A percentile compares a stretch with the other conserved stretches of the same genome.
phyloP scores from a whole-genome alignment of 306 rosid genomes.

The Calophaca sinica region DNA sequence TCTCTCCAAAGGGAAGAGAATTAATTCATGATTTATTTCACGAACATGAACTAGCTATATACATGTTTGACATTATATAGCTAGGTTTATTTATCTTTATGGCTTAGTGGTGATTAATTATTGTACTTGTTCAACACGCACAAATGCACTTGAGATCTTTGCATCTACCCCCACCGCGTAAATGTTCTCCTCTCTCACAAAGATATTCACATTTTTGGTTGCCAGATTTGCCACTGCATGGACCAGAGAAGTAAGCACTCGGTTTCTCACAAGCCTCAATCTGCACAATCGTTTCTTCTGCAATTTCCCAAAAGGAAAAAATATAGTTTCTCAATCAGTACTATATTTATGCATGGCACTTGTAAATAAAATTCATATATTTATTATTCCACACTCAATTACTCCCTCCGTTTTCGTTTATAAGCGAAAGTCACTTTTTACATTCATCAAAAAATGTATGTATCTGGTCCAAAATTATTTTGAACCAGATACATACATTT shows the following conservation, averaged over 20 bases:
- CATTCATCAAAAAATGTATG: too few species aligned
- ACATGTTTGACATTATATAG: not conserved
- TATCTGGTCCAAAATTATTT: too few species aligned
- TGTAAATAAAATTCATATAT: too few species aligned
- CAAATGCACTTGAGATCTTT: conserved; percentile 38
- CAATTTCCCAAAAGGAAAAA: not conserved
- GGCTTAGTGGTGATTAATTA: not conserved
- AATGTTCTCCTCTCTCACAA: conserved; percentile 38
- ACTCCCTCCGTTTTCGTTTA: too few species aligned
- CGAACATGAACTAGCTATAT: conserved; percentile 20
- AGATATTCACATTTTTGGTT: not conserved
- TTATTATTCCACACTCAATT: too few species aligned
- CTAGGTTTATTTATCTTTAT: conserved; percentile 4
- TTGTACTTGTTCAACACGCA: conserved; percentile 1
- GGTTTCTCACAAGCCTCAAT: conserved; percentile 45
- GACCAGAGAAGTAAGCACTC: conserved; percentile 30
- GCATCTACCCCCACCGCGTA: conserved; percentile 30
- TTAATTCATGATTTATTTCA: conserved; percentile 15
- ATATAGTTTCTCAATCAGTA: too few species aligned
- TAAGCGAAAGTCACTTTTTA: too few species aligned
- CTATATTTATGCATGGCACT: too few species aligned
- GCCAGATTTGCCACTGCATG: conserved; percentile 7
- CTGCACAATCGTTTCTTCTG: conserved; percentile 41
- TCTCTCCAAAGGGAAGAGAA: conserved; percentile 7
- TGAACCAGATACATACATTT: too few species aligned